Conservation (phyloP, 352 stramenopile species). For the Phytophthora constricta region DNA sequence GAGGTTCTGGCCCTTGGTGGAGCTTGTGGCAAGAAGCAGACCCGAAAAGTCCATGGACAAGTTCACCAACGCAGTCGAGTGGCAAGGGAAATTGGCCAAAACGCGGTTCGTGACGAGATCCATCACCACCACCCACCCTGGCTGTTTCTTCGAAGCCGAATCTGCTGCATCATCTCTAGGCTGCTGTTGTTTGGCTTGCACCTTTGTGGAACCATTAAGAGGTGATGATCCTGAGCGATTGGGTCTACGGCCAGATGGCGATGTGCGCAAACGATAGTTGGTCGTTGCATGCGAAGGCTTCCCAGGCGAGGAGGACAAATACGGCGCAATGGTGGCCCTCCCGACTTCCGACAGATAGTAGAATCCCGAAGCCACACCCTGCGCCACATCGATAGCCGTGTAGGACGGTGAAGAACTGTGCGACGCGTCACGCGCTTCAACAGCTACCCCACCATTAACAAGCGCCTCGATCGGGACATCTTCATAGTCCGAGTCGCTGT, state of each 20-base stretch:
- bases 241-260: slow-evolving; percentile 19
- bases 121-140: slow-evolving; percentile 73
- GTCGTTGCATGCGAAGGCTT: slow-evolving; percentile 26
- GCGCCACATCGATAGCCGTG: slow-evolving; percentile 81
- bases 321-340: slow-evolving; percentile 71
- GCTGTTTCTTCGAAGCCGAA: slow-evolving; percentile 36
- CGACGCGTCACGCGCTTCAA: slow-evolving; percentile 28
- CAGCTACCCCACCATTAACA: slow-evolving; percentile 38
- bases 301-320: slow-evolving; percentile 72
- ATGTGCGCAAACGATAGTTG: slow-evolving; percentile 16
- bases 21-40: slow-evolving; percentile 79
- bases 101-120: slow-evolving; percentile 68
- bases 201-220: slow-evolving; percentile 18
- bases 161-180: slow-evolving; percentile 17
- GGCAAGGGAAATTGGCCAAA: slow-evolving; percentile 79
- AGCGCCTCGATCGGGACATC: slow-evolving; percentile 50
- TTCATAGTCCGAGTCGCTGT: slow-evolving; percentile 61
- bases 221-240: slow-evolving; percentile 24
- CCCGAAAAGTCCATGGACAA: slow-evolving; percentile 82
- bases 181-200: slow-evolving; percentile 6
- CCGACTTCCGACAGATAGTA: slow-evolving; percentile 87
- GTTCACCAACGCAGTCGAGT: slow-evolving; percentile 74
- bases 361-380: slow-evolving; percentile 87
- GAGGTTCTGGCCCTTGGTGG: slow-evolving; percentile 86
- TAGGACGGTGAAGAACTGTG: slow-evolving; percentile 54